phyloP scores from a whole-genome alignment of 1,284 basidiomycete species.

The Fistulina hepatica region DNA sequence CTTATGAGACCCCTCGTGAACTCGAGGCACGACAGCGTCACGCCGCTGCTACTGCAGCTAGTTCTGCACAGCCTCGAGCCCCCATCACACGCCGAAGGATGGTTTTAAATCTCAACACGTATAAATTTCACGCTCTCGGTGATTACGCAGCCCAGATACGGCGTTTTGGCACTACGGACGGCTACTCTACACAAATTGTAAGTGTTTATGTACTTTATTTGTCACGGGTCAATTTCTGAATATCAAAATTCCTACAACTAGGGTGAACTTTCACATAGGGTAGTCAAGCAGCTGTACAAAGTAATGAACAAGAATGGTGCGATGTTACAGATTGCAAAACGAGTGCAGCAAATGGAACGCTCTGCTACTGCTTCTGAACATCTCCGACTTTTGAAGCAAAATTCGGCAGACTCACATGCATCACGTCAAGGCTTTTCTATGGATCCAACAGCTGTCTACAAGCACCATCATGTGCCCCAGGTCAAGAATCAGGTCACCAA shows the following conservation, averaged over 20 bases:
- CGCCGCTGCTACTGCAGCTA: neutral
- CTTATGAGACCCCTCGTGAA: constrained; percentile 21
- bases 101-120: constrained; percentile 15
- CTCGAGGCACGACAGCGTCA: constrained; percentile 12
- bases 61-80: neutral
- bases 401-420: neutral
- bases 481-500: constrained; percentile 3
- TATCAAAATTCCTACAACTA: neutral
- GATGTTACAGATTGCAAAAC: constrained; percentile 9
- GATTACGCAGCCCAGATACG: constrained; percentile 13
- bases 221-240: neutral
- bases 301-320: constrained; percentile 13
- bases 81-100: no score
- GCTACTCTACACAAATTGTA: constrained; percentile 16
- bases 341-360: constrained; percentile 8
- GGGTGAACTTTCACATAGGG: constrained; percentile 15
- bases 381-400: neutral
- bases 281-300: constrained; percentile 14
- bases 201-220: neutral
- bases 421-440: neutral
- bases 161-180: constrained; percentile 14
- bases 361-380: neutral
- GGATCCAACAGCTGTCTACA: constrained; percentile 7
- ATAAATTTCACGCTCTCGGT: constrained; percentile 16
- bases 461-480: constrained; percentile 13